These are phyloP conservation scores for Populus trichocarpa DNA, from an alignment of 441 rosid species.

Conservation along the genomic window DNA sequence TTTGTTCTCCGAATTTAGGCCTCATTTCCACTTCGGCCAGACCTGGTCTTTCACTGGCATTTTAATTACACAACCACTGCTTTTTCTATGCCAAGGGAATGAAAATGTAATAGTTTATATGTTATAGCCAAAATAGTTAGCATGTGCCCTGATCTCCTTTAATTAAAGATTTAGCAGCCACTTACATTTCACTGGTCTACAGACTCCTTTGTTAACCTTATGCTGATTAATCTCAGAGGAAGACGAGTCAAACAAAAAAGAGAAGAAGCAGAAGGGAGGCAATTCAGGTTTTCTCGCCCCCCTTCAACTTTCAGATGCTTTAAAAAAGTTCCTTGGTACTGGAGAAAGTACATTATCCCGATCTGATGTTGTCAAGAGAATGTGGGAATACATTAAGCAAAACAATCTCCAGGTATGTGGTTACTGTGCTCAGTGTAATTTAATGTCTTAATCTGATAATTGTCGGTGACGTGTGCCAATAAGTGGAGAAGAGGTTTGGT, in stretches of 20 bases:
- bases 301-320: conserved; percentile 39
- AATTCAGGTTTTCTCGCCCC: conserved; percentile 52
- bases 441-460: background rate
- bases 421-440: background rate
- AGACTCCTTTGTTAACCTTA: background rate
- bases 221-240: conserved; percentile 27
- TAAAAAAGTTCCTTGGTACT: background rate
- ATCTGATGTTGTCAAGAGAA: conserved; percentile 20
- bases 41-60: background rate
- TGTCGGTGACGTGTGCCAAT: background rate
- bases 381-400: conserved; percentile 72
- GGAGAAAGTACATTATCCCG: background rate
- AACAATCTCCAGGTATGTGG: conserved; percentile 60
- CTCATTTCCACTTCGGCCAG: too few species aligned
- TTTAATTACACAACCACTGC: background rate
- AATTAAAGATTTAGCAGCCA: background rate
- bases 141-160: too few species aligned
- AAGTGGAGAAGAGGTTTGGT: background rate
- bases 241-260: conserved; percentile 35
- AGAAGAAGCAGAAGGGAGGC: conserved; percentile 47
- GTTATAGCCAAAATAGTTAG: too few species aligned
- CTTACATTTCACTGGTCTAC: background rate
- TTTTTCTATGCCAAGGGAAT: too few species aligned
- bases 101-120: too few species aligned
- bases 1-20: too few species aligned